Percentiles rank a stretch among this genome's conserved stretches.
These are phyloP conservation scores for Aspergillus spinulosporus DNA, from an alignment of 2,329 filamentous ascomycete species.

Conservation along the genomic window DNA sequence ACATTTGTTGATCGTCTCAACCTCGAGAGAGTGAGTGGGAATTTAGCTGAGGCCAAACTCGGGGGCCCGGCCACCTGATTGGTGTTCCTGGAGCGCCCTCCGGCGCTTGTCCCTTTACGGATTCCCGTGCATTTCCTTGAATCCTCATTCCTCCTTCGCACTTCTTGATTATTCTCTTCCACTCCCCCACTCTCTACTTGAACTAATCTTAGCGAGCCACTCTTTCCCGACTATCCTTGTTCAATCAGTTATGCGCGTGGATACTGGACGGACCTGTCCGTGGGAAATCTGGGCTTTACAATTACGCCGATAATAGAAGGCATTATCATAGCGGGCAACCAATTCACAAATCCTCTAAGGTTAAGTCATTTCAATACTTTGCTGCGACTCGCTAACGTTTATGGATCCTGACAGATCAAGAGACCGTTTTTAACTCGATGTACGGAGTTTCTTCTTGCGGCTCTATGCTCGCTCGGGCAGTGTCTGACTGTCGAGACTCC, in stretches of 20 bases:
- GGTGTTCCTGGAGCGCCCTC: slow-evolving; percentile 21
- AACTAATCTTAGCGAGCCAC: slow-evolving; percentile 11
- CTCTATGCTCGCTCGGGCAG: slow-evolving; percentile 1
- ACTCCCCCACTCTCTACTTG: neutral
- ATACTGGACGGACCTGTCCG: neutral
- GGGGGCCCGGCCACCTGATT: slow-evolving; percentile 15
- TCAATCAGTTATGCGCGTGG: neutral
- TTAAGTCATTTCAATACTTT: neutral
- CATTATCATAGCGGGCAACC: neutral
- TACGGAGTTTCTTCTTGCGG: slow-evolving; percentile 1
- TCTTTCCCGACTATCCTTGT: neutral
- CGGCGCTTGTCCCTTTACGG: slow-evolving; percentile 11
- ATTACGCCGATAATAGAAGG: neutral
- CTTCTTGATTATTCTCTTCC: neutral
- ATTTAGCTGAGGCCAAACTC: neutral
- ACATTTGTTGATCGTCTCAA: slow-evolving; percentile 1
- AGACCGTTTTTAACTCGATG: neutral
- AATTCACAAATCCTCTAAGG: neutral
- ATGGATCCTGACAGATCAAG: neutral
- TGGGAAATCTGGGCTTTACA: neutral
- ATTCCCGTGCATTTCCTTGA: neutral
- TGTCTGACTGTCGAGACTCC: neutral
- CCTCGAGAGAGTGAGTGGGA: neutral
- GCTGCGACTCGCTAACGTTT: neutral
- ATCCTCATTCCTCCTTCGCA: neutral